Evolutionary conservation across 2,329 filamentous ascomycete genomes (phyloP).

Genomic region (Elsinoe australis): DNA sequence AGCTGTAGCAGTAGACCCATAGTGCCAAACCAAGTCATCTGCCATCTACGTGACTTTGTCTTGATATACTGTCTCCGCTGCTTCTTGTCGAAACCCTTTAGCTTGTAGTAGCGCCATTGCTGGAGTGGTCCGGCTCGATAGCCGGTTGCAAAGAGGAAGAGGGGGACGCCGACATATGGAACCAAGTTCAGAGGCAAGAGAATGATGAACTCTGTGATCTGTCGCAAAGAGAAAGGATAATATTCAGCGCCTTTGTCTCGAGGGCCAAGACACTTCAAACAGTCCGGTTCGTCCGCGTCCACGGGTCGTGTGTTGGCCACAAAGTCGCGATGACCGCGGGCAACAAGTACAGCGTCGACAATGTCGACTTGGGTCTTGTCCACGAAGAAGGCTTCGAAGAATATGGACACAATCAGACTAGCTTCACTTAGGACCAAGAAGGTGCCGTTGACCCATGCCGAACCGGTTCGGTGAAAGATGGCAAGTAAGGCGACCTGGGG

Average conservation of each 20-base stretch:
- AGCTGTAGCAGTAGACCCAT: slow-evolving; percentile 77
- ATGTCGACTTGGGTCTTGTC: slow-evolving; percentile 70
- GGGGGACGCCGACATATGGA: slow-evolving; percentile 70
- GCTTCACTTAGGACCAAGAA: slow-evolving; percentile 70
- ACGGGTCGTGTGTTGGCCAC: slow-evolving; percentile 53
- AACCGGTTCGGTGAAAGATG: slow-evolving; percentile 71
- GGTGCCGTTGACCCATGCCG: slow-evolving; percentile 83
- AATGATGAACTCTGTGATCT: slow-evolving; percentile 73
- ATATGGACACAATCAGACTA: slow-evolving; percentile 52
- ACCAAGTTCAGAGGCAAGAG: slow-evolving; percentile 71
- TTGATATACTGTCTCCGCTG: slow-evolving; percentile 64
- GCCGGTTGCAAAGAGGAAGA: slow-evolving; percentile 83
- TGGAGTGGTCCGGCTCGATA: slow-evolving; percentile 80
- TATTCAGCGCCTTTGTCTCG: slow-evolving; percentile 70
- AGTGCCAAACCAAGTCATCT: slow-evolving; percentile 91
- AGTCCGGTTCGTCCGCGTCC: slow-evolving; percentile 63
- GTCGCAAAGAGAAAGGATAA: slow-evolving; percentile 81
- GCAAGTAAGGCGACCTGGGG: slow-evolving; percentile 84
- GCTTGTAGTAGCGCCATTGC: slow-evolving; percentile 82
- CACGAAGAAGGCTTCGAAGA: slow-evolving; percentile 47
- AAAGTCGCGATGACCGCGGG: slow-evolving; percentile 62
- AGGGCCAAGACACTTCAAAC: slow-evolving; percentile 73
- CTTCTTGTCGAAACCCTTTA: slow-evolving; percentile 65
- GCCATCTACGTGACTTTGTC: slow-evolving; percentile 57
- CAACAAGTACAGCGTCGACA: slow-evolving; percentile 75